phyloP scores from a whole-genome alignment of 306 rosid genomes.

The Pachyrhizus erosus region DNA sequence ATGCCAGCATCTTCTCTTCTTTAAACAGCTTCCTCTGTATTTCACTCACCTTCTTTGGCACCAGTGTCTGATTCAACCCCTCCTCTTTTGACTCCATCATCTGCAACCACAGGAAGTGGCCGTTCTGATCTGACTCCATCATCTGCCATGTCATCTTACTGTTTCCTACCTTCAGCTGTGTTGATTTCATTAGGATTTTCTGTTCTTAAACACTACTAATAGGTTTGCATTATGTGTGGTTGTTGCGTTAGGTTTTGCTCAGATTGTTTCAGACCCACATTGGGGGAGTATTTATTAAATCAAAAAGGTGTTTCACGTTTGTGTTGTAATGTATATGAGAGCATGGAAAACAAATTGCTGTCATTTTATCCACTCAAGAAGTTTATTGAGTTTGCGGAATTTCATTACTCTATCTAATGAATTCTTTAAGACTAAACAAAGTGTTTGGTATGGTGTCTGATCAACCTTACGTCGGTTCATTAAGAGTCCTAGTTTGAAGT shows the following conservation, averaged over 20 bases:
- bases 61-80: conserved; percentile 65
- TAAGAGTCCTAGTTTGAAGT: background rate
- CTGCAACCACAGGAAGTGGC: conserved; percentile 60
- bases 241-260: conserved; percentile 31
- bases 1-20: conserved; percentile 18
- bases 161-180: conserved; percentile 51
- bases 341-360: conserved; percentile 29
- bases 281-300: conserved; percentile 36
- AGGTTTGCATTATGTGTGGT: conserved; percentile 29
- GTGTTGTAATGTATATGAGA: conserved; percentile 35
- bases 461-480: background rate
- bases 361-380: background rate
- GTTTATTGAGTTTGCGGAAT: conserved; percentile 6
- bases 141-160: conserved; percentile 54
- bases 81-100: conserved; percentile 46
- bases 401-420: background rate
- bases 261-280: conserved; percentile 38
- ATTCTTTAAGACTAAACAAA: background rate
- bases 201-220: conserved; percentile 40
- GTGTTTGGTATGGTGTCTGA: background rate
- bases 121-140: conserved; percentile 77
- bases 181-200: conserved; percentile 48
- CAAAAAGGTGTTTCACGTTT: background rate
- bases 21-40: conserved; percentile 59
- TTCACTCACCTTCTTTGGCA: conserved; percentile 67